Conservation (phyloP, 495 filamentous ascomycete species). For the Monascus purpureus region DNA sequence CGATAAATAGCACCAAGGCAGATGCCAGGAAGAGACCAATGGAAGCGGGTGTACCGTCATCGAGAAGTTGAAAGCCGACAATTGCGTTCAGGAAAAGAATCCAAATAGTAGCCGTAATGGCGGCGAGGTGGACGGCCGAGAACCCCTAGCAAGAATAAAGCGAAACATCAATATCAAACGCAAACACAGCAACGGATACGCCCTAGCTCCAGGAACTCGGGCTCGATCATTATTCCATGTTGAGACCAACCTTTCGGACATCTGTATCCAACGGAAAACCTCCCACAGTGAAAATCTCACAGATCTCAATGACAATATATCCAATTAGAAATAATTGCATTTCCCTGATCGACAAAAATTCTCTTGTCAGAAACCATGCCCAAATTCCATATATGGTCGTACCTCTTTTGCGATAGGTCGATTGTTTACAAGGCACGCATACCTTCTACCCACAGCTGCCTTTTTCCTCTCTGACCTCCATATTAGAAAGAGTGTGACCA, state of each 20-base stretch:
- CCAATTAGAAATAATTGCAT: conserved; percentile 88
- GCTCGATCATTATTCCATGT: neutral
- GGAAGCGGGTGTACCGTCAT: conserved; percentile 82
- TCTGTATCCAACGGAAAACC: conserved; percentile 59
- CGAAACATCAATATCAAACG: neutral
- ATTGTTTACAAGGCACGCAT: conserved; percentile 11
- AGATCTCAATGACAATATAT: conserved; percentile 81
- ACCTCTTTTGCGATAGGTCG: too few relatives aligned
- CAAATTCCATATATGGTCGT: neutral
- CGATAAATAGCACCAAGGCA: conserved; percentile 60
- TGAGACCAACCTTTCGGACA: conserved; percentile 38
- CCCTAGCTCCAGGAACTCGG: neutral
- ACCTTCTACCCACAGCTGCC: conserved; percentile 92
- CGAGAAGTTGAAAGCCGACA: conserved; percentile 84
- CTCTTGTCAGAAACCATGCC: neutral
- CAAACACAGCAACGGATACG: too few relatives aligned
- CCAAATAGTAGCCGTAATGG: conserved; percentile 80
- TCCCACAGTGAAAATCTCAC: conserved; percentile 91
- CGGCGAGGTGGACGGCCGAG: conserved; percentile 80
- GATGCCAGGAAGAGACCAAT: conserved; percentile 62
- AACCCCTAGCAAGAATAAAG: conserved; percentile 50
- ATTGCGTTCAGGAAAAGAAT: conserved; percentile 83
- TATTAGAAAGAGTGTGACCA: conserved; percentile 48
- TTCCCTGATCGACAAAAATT: conserved; percentile 44
- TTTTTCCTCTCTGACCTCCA: conserved; percentile 80